A percentile compares a stretch with the other conserved stretches of the same genome.
Evolutionary conservation across 2,329 filamentous ascomycete genomes (phyloP).

Genomic region (Colletotrichum magnum): DNA sequence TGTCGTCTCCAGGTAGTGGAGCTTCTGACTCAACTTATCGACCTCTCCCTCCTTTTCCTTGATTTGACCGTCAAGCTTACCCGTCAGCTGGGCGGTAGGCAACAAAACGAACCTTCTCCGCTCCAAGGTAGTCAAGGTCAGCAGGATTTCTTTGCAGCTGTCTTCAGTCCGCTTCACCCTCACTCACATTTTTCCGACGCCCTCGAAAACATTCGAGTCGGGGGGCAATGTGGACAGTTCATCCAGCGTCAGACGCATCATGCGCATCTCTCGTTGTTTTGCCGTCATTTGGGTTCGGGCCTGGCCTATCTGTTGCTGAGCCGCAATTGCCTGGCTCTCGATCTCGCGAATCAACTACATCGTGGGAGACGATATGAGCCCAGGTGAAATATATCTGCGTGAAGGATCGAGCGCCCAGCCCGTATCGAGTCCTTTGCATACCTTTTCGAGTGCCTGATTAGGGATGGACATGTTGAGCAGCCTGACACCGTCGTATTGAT

Average conservation of each 20-base stretch:
- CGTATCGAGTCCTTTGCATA: slow-evolving; percentile 50
- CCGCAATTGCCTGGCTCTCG: slow-evolving; percentile 87
- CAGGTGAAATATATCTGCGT: neutral
- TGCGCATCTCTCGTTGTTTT: slow-evolving; percentile 90
- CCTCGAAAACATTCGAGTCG: slow-evolving; percentile 89
- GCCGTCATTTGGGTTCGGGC: slow-evolving; percentile 86
- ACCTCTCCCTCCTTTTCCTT: slow-evolving; percentile 84
- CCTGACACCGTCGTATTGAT: neutral
- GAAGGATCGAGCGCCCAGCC: neutral
- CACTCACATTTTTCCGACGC: slow-evolving; percentile 94
- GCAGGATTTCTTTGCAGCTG: slow-evolving; percentile 10
- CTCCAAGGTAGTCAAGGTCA: slow-evolving; percentile 9
- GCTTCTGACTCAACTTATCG: slow-evolving; percentile 85
- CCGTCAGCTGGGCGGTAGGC: slow-evolving; percentile 79
- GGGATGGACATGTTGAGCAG: slow-evolving; percentile 84
- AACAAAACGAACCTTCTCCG: slow-evolving; percentile 86
- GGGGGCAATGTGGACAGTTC: slow-evolving; percentile 84
- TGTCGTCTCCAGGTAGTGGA: slow-evolving; percentile 94
- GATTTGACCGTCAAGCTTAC: slow-evolving; percentile 82
- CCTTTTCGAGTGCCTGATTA: slow-evolving; percentile 95
- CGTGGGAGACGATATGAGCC: slow-evolving; percentile 25
- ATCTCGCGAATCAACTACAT: slow-evolving; percentile 90
- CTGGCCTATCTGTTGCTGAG: slow-evolving; percentile 92
- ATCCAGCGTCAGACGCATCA: slow-evolving; percentile 87
- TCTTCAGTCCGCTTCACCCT: slow-evolving; percentile 10